These are phyloP conservation scores for Iberis amara DNA, from an alignment of 441 rosid genomes.

Conservation along the genomic window DNA sequence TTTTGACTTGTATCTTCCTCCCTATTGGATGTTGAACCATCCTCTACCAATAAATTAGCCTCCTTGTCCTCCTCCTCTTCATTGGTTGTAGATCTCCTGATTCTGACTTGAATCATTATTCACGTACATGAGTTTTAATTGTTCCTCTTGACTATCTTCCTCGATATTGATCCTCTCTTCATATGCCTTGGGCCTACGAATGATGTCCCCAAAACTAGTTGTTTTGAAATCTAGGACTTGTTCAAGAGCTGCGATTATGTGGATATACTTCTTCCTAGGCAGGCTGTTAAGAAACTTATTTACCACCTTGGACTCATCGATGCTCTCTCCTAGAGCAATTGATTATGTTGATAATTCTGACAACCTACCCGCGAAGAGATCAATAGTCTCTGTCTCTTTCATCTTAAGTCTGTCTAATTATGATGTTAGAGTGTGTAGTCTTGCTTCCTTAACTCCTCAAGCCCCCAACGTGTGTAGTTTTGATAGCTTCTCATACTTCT, in stretches of 20 bases:
- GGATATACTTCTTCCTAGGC: neutral
- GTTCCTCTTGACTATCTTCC: neutral
- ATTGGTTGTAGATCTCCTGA: too few species aligned
- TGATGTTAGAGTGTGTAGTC: neutral
- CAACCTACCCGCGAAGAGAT: too few species aligned
- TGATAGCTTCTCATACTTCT: too few species aligned
- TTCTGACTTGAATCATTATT: too few species aligned
- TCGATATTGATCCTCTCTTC: neutral
- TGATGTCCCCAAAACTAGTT: neutral
- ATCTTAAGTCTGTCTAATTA: neutral
- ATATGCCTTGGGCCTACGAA: neutral
- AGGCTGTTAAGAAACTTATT: neutral
- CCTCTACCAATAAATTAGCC: too few species aligned
- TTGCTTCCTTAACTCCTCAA: neutral
- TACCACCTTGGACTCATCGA: neutral
- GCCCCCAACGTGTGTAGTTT: too few species aligned
- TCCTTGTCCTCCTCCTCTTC: too few species aligned
- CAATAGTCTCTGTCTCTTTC: neutral
- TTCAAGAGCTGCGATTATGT: neutral
- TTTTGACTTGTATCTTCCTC: too few species aligned
- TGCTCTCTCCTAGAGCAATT: neutral
- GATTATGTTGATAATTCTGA: neutral
- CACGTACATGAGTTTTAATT: too few species aligned
- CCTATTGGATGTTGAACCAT: too few species aligned
- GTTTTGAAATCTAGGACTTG: neutral